Conservation (phyloP, 192 early-diverging fungal species). For the Chytriomyces confervae region DNA sequence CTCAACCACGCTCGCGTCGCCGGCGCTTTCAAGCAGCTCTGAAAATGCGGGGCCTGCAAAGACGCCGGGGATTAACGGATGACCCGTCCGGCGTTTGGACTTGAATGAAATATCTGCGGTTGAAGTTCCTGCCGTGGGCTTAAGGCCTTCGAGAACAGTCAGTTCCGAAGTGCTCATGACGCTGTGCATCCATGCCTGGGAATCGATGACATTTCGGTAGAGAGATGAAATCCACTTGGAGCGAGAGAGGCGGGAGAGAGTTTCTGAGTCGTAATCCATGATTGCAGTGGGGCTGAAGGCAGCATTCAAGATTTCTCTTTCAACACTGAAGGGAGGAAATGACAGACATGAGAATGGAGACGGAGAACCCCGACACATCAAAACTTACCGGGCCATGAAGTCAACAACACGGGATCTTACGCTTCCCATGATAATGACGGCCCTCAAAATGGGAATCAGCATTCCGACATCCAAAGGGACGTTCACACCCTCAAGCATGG, state of each 20-base stretch:
- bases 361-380: background rate
- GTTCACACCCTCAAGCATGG: constrained; percentile 16
- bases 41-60: background rate
- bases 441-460: constrained; percentile 26
- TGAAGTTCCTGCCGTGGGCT: background rate
- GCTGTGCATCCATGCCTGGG: constrained; percentile 24
- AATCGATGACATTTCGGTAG: constrained; percentile 21
- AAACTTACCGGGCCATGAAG: constrained; percentile 21
- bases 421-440: constrained; percentile 22
- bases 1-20: constrained; percentile 20
- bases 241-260: constrained; percentile 1
- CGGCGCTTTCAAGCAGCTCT: constrained; percentile 9
- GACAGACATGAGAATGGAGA: background rate
- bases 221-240: constrained; percentile 24
- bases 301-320: constrained; percentile 15
- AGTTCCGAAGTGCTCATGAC: constrained; percentile 27
- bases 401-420: constrained; percentile 20
- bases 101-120: background rate
- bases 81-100: background rate
- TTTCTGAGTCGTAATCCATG: background rate
- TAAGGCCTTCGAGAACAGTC: constrained; percentile 32
- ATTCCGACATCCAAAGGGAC: constrained; percentile 27
- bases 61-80: constrained; percentile 18
- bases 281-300: background rate
- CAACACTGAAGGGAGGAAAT: constrained; percentile 1